Evolutionary conservation across 495 filamentous ascomycete species (phyloP), one percentile per base, ranked within the genome.

Genomic region (Hypoxylon subgilvum): DNA sequence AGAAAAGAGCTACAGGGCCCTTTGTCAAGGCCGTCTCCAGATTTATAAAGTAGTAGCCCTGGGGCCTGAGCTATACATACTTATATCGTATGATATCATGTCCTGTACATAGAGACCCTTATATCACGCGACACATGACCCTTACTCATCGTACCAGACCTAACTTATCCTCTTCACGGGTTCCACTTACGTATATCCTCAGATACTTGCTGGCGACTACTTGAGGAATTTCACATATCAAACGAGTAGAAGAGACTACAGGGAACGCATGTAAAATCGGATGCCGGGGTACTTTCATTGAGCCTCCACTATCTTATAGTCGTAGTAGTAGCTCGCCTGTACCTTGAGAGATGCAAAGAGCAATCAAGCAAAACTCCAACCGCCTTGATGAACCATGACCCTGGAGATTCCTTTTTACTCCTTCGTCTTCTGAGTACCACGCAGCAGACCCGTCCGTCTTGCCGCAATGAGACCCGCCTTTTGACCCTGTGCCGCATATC

Each of bases 391-490:
- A 79, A 76, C 75, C 75, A 70, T 74, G 70, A 72, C 61, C 65
- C 3, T 52, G 61, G 60, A 66, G 61, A 78, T 72, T 68, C 74
- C 73, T 66, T 52, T 71, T 79, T 90, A 92, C 72, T 98, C 94
- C 89, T 97, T 97, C 73, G 84, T 88, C 88, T 99, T 99, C 83
- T 97, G 95, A 71, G 94, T 97, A 90, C 94, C 94, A 76, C 94
- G 91, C 69, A 99, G 84, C 78, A 99, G 85, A 92, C 94, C 94
- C 73, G 94, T 99, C 83, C 94, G 87, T 79, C 94, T 84, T 78
- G 94, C 94, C 76, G 94, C 94, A 83, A 99, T 99, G 74, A 97
- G 91, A 96, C 94, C 94, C 73, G 95, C 95, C 86, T 99, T 99
- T 85, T 99, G 94, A 89, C 94, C 94, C 77, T 90, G 89, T 74